Conservation (phyloP, 2,329 filamentous ascomycete genomes). For the Colletotrichum sp. region DNA sequence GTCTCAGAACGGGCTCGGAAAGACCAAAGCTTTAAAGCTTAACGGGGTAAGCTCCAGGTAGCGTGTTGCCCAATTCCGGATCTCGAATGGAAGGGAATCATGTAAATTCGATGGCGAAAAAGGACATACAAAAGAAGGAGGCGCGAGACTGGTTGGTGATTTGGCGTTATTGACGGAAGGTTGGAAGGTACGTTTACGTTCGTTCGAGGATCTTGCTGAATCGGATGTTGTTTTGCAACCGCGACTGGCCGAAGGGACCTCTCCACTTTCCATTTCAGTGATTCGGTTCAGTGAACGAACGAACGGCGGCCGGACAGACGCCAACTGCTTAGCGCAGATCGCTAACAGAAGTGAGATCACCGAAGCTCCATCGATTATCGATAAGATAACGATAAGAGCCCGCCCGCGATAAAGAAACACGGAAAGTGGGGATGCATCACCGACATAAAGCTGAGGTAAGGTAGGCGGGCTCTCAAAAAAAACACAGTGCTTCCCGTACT, state of each 20-base stretch:
- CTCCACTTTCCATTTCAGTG: neutral
- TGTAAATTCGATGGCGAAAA: neutral
- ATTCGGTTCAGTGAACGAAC: neutral
- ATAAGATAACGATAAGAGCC: neutral
- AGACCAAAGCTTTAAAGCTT: conserved; percentile 15
- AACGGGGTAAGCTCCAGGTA: neutral
- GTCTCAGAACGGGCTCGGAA: conserved; percentile 15
- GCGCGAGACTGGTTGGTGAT: neutral
- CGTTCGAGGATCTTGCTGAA: neutral
- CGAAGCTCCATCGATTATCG: neutral
- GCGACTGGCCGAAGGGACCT: conserved; percentile 9
- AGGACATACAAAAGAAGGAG: neutral
- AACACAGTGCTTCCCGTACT: neutral
- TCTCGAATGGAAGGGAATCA: neutral
- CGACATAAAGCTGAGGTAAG: neutral
- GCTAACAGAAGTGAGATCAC: conserved; percentile 1
- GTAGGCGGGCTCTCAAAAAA: neutral
- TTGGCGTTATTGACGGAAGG: neutral
- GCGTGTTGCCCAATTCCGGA: neutral
- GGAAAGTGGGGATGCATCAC: neutral
- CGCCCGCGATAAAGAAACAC: neutral
- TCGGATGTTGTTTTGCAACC: conserved; percentile 22
- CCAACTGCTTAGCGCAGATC: neutral
- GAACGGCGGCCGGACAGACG: neutral
- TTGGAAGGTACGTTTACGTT: neutral